These are phyloP conservation scores for Solanum ossicruentum DNA, from an alignment of 257 asterid species.

Conservation along the genomic window DNA sequence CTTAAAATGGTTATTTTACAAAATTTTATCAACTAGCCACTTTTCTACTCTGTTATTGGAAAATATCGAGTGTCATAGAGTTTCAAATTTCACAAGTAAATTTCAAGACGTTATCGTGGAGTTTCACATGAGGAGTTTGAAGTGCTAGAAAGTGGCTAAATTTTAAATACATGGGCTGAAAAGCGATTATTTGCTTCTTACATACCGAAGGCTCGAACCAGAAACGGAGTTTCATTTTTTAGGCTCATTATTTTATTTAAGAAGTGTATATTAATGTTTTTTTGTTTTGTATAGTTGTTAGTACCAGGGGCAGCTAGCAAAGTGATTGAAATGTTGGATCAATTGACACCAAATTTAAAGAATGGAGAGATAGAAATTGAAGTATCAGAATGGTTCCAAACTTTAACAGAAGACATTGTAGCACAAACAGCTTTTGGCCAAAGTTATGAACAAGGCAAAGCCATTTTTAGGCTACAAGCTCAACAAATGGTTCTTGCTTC, in stretches of 20 bases:
- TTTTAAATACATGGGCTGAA: background rate
- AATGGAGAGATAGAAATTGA: slow-evolving; percentile 28
- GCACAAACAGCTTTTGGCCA: slow-evolving; percentile 29
- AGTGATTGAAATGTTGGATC: slow-evolving; percentile 31
- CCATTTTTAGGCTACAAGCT: slow-evolving; percentile 27
- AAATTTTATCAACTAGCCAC: background rate
- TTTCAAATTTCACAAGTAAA: background rate
- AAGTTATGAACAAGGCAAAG: slow-evolving; percentile 31
- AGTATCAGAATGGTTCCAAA: slow-evolving; percentile 31
- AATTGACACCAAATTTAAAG: background rate
- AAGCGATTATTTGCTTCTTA: background rate
- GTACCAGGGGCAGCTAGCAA: slow-evolving; percentile 27
- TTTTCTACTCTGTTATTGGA: background rate
- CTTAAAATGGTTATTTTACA: background rate
- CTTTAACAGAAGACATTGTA: slow-evolving; percentile 31
- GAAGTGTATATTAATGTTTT: background rate
- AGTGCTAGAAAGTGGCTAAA: background rate
- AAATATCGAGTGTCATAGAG: background rate
- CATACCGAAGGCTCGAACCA: background rate
- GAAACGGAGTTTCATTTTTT: background rate
- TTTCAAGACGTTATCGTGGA: background rate
- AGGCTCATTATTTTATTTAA: background rate
- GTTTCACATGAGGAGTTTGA: background rate
- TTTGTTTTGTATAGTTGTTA: slow-evolving; percentile 8
- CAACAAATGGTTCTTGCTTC: slow-evolving; percentile 29